Evolutionary conservation across 495 filamentous ascomycete genomes (phyloP).

Genomic region (Hypoxylon lenormandii): DNA sequence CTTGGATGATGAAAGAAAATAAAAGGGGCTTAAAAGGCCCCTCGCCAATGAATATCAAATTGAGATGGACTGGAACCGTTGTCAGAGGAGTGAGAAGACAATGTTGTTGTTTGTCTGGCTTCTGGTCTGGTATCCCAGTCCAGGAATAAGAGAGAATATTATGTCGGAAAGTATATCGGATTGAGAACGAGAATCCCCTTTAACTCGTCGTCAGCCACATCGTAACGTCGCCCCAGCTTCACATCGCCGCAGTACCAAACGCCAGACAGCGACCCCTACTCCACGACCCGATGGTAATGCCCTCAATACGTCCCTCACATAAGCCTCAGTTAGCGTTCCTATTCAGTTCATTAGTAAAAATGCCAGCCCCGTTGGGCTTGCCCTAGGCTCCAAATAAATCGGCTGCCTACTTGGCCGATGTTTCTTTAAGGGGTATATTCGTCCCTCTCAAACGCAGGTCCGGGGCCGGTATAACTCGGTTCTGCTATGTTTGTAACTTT

Average conservation of each 20-base stretch:
- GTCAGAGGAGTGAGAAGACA: slow-evolving; percentile 16
- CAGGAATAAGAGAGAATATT: slow-evolving; percentile 6
- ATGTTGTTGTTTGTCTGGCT: slow-evolving; percentile 27
- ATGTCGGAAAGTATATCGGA: slow-evolving; percentile 5
- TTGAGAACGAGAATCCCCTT: slow-evolving; percentile 3
- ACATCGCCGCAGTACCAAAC: slow-evolving; percentile 21
- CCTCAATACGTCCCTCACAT: slow-evolving; percentile 5
- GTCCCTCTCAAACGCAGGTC: slow-evolving; percentile 61
- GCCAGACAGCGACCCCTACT: slow-evolving; percentile 19
- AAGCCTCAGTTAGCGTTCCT: background rate
- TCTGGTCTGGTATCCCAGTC: slow-evolving; percentile 23
- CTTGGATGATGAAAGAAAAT: background rate
- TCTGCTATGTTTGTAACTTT: slow-evolving; percentile 42
- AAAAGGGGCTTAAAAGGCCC: background rate
- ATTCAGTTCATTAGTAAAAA: slow-evolving; percentile 18
- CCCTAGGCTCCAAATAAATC: background rate
- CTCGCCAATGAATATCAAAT: background rate
- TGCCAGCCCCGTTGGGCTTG: slow-evolving; percentile 1
- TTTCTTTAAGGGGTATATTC: slow-evolving; percentile 51
- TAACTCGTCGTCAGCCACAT: background rate
- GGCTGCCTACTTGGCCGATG: slow-evolving; percentile 42
- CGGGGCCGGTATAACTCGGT: slow-evolving; percentile 62
- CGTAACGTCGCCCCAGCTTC: slow-evolving; percentile 5
- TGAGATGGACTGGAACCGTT: background rate
- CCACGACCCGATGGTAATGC: background rate